phyloP scores from a whole-genome alignment of 768 basidiomycete species.

The Tylopilus intermedius region DNA sequence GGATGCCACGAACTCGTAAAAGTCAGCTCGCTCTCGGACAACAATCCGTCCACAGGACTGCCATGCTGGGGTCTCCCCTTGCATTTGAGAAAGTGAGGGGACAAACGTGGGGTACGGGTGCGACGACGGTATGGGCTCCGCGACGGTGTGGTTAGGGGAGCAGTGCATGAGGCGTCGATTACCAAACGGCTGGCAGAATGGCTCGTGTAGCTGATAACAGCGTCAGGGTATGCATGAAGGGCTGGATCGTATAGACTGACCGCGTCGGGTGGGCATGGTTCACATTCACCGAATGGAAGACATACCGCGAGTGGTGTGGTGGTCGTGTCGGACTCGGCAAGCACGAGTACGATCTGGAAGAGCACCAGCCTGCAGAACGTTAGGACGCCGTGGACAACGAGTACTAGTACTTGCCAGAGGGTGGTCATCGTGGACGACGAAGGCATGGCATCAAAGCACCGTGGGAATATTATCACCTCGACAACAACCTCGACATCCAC shows the following conservation, averaged over 20 bases:
- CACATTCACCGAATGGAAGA: constrained; percentile 52
- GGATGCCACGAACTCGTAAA: constrained; percentile 86
- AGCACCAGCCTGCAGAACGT: constrained; percentile 13
- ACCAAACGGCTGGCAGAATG: constrained; percentile 94
- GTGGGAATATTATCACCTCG: constrained; percentile 22
- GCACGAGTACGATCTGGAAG: constrained; percentile 6
- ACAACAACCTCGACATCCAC: constrained; percentile 12
- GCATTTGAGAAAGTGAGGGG: constrained; percentile 9
- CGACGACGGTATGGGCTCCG: constrained; percentile 17
- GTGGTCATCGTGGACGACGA: constrained; percentile 7
- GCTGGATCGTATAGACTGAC: constrained; percentile 36
- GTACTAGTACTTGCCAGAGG: constrained; percentile 6
- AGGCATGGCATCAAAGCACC: constrained; percentile 11
- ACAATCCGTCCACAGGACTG: constrained; percentile 89
- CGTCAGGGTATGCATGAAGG: constrained; percentile 5
- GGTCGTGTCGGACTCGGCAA: constrained; percentile 2
- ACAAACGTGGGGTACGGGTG: constrained; percentile 8
- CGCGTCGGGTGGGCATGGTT: constrained; percentile 58
- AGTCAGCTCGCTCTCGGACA: constrained; percentile 74
- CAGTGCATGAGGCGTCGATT: constrained; percentile 90
- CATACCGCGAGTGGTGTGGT: constrained; percentile 32
- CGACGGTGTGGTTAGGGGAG: constrained; percentile 31
- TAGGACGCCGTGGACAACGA: background rate
- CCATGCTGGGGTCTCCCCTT: constrained; percentile 77
- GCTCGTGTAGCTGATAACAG: constrained; percentile 63